A percentile compares a stretch with the other conserved stretches of the same genome.
Conservation (phyloP, 2,329 filamentous ascomycete species). For the Aspergillus pseudotamarii region DNA sequence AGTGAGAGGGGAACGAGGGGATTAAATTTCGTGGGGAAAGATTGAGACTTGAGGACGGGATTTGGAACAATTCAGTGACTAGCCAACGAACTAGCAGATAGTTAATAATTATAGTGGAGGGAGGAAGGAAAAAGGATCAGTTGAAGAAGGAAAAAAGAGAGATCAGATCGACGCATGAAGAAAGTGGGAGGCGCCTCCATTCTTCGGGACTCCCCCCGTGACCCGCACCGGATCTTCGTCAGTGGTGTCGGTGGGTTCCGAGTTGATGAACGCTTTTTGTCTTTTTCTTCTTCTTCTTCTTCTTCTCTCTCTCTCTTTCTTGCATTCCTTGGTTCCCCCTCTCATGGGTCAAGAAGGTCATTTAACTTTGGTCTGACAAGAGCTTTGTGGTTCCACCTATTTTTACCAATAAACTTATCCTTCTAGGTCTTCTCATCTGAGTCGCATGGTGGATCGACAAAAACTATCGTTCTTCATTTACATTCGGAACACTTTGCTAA, state of each 20-base stretch:
- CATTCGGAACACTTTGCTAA: too few relatives aligned
- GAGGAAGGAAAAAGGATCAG: not conserved
- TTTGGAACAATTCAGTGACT: not conserved
- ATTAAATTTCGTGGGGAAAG: not conserved
- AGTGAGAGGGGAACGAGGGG: not conserved
- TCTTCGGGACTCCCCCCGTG: not conserved
- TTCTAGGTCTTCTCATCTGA: not conserved
- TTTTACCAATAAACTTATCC: not conserved
- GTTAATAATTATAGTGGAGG: not conserved
- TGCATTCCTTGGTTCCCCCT: not conserved
- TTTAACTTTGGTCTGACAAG: not conserved
- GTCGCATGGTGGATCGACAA: too few relatives aligned
- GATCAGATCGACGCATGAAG: not conserved
- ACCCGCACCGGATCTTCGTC: not conserved
- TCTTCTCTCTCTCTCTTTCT: not conserved
- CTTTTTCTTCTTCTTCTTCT: not conserved
- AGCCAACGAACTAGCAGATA: not conserved
- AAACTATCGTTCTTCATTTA: too few relatives aligned
- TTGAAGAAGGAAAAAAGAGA: not conserved
- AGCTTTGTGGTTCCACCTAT: not conserved
- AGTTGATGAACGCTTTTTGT: not conserved
- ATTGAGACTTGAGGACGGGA: not conserved
- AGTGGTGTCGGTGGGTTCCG: not conserved
- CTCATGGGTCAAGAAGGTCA: not conserved
- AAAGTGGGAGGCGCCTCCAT: not conserved